Conservation (phyloP, 495 filamentous ascomycete species). For the Hypoxylon crocopeplum region DNA sequence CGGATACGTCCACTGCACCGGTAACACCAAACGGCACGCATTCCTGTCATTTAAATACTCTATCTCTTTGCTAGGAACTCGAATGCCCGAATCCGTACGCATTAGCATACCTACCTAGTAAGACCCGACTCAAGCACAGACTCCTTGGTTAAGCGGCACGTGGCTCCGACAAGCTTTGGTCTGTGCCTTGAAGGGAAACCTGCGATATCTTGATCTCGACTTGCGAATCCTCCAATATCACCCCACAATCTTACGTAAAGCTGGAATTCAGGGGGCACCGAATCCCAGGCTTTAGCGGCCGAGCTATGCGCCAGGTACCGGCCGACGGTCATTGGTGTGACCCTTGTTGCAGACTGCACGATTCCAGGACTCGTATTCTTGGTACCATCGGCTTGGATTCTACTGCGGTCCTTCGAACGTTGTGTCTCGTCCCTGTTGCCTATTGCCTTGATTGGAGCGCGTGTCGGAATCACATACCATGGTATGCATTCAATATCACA, state of each 20-base stretch:
- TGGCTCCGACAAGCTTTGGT: slow-evolving; percentile 1
- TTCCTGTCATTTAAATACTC: slow-evolving; percentile 1
- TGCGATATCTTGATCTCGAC: not conserved
- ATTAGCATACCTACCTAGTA: too few species aligned
- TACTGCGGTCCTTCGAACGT: too few species aligned
- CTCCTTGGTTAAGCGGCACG: slow-evolving; percentile 6
- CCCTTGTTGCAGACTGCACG: not conserved
- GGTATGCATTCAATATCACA: too few species aligned
- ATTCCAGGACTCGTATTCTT: not conserved
- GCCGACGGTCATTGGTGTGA: not conserved
- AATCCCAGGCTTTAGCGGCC: slow-evolving; percentile 2
- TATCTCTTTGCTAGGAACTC: too few species aligned
- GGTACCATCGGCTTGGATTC: too few species aligned
- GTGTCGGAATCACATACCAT: too few species aligned
- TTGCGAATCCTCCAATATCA: not conserved
- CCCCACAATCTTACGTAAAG: slow-evolving; percentile 16
- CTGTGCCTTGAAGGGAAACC: too few species aligned
- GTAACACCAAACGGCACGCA: slow-evolving; percentile 6
- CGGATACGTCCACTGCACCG: slow-evolving; percentile 2
- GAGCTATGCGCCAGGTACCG: slow-evolving; percentile 11
- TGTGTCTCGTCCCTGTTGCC: too few species aligned
- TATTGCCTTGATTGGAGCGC: too few species aligned
- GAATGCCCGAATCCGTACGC: too few species aligned
- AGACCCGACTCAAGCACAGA: too few species aligned
- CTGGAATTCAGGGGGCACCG: not conserved